Base-by-base conservation (phyloP, 1,139 yeast species). In the Diutina sp. region DNA sequence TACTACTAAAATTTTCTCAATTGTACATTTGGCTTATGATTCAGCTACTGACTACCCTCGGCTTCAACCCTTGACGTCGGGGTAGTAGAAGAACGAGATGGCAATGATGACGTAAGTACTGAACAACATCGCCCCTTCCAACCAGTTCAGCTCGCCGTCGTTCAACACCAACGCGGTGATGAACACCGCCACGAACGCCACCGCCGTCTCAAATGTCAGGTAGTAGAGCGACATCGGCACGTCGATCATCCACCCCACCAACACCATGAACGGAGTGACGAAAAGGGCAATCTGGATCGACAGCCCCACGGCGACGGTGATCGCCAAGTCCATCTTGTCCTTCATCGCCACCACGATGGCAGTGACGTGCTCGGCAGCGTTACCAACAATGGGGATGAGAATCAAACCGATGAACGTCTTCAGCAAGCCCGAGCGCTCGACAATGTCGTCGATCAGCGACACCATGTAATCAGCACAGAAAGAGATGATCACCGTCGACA, bases 351-450 rank as follows among this genome's bases (percentile, higher is more conserved):
- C 98, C 60, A 90, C 80, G 55, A 93, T 87, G 2, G 98, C 97
- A 18, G 98, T 93, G 55, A 89, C 98, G 69, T 93, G 99, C 71
- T 93, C 99, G 14, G 99, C 98, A 1, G 99, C 99, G 66, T 93
- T 93, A 58, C 99, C 99, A 38, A 93, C 98, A 61, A 95, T 91
- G 55, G 99, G 99, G 60, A 93, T 85, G 55, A 93, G 83, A 64
- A 93, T 87, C 62, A 93, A 77, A 69, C 99, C 99, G 64, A 93
- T 90, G 66, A 93, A 93, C 0, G 98, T 91, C 77, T 91, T 93
- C 55, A 96, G 87, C 61, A 93, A 77, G 4, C 97, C 97, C 2
- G 96, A 83, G 50, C 83, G 73, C 60, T 76, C 87, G 48, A 93
- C 99, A 61, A 93, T 83, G 59, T 81, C 85, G 71, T 93, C 98